phyloP scores from a whole-genome alignment of 2,329 filamentous ascomycete genomes.

The Scytalidium lignicola region DNA sequence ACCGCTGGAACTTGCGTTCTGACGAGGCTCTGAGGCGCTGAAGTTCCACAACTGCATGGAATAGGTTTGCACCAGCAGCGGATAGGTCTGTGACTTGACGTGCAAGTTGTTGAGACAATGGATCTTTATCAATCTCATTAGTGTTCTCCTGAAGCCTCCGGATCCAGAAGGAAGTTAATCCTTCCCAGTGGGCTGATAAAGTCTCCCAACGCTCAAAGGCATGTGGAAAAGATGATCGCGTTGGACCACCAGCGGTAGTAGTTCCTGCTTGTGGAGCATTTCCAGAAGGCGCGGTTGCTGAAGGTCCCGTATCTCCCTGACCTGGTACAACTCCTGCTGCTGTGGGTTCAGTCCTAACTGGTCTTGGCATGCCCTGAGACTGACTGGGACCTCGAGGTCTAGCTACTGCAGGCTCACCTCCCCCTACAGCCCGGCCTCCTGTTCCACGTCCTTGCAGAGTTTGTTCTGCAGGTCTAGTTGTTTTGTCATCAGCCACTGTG shows the following conservation, averaged over 20 bases:
- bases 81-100: slow-evolving; percentile 97
- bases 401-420: slow-evolving; percentile 23
- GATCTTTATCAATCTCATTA: slow-evolving; percentile 75
- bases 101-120: slow-evolving; percentile 80
- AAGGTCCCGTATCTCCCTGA: slow-evolving; percentile 14
- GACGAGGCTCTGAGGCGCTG: slow-evolving; percentile 91
- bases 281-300: slow-evolving; percentile 3
- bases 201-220: slow-evolving; percentile 98
- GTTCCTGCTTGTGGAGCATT: slow-evolving; percentile 4
- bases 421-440: slow-evolving; percentile 20
- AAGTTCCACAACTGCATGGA: slow-evolving; percentile 94
- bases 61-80: slow-evolving; percentile 91
- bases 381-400: slow-evolving; percentile 20
- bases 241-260: slow-evolving; percentile 12
- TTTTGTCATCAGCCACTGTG: slow-evolving; percentile 8
- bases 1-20: slow-evolving; percentile 95
- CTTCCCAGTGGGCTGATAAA: slow-evolving; percentile 95
- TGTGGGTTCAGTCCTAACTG: slow-evolving; percentile 11
- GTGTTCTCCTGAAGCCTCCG: slow-evolving; percentile 86
- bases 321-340: slow-evolving; percentile 13
- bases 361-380: slow-evolving; percentile 15
- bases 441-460: slow-evolving; percentile 22
- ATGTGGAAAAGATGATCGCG: slow-evolving; percentile 79
- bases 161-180: slow-evolving; percentile 96
- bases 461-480: slow-evolving; percentile 10